These are phyloP conservation scores for Nepenthes mirabilis DNA, from an alignment of 148 eudicot genomes.

Conservation along the genomic window DNA sequence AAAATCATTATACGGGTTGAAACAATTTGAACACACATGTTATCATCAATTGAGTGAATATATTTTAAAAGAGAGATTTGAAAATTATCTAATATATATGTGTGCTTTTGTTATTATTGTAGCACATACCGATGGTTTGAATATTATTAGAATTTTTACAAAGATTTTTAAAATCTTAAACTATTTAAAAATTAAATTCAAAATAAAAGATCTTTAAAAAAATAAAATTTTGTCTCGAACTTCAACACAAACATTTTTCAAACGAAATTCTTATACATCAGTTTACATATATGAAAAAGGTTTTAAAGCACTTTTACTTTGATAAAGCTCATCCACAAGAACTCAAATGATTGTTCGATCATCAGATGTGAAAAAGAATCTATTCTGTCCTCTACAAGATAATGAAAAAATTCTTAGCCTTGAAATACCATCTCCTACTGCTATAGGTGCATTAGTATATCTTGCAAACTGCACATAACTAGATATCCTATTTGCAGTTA, in stretches of 20 bases:
- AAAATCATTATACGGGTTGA: slow-evolving; percentile 1
- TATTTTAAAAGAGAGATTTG: not conserved
- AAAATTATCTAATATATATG: not conserved
- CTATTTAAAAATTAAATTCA: not conserved
- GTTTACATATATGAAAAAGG: not conserved
- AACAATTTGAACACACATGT: not conserved
- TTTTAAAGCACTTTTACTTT: not conserved
- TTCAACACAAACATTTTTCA: not conserved
- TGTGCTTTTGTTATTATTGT: slow-evolving; percentile 2
- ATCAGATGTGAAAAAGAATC: not conserved
- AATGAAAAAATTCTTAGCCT: not conserved
- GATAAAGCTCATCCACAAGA: not conserved
- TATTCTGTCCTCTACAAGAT: not conserved
- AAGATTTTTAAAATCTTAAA: not conserved
- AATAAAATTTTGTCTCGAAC: not conserved
- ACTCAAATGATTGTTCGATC: not conserved
- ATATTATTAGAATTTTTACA: not conserved
- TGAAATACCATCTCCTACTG: not conserved
- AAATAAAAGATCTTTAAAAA: slow-evolving; percentile 1
- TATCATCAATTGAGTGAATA: slow-evolving; percentile 1
- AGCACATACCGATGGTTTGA: not conserved
- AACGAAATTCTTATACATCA: not conserved
- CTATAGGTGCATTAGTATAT: not conserved
- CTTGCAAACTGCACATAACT: not conserved
- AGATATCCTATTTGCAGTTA: not conserved